These are phyloP conservation scores for Tetradesmus lagerheimii DNA, from an alignment of 139 green algal genomes.

Conservation along the genomic window DNA sequence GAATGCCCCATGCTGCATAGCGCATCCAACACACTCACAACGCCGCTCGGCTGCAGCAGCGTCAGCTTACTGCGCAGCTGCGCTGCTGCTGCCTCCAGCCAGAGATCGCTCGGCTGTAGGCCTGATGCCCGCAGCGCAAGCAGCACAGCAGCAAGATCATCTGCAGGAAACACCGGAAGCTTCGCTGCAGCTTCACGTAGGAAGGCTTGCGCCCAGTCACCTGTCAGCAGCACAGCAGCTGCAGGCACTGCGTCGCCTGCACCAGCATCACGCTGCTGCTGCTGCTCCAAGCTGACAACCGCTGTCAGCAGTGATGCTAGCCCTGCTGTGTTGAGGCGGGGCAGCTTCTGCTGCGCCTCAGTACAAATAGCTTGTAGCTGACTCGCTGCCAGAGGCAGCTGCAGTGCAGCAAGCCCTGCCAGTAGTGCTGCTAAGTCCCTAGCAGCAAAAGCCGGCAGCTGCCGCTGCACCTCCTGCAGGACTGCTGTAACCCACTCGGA, in stretches of 20 bases:
- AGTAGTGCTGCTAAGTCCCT: constrained; percentile 43
- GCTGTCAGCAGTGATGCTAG: constrained; percentile 26
- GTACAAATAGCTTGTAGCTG: background rate
- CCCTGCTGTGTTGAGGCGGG: constrained; percentile 29
- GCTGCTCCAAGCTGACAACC: background rate
- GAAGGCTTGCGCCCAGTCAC: background rate
- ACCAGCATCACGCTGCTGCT: constrained; percentile 9
- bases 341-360: constrained; percentile 33
- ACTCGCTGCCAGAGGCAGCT: background rate
- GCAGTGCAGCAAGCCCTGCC: constrained; percentile 23
- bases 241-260: background rate
- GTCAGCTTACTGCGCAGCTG: constrained; percentile 26
- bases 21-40: background rate
- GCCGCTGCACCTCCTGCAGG: constrained; percentile 3
- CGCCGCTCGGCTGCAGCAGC: background rate
- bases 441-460: constrained; percentile 24
- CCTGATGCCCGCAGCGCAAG: background rate
- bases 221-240: background rate
- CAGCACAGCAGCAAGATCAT: constrained; percentile 33
- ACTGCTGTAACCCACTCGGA: constrained; percentile 6
- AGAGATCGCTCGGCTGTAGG: background rate
- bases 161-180: constrained; percentile 40
- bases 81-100: constrained; percentile 16
- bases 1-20: background rate
- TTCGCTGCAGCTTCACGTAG: constrained; percentile 24